These are phyloP conservation scores for Colletotrichum incanum DNA, from an alignment of 2,329 filamentous ascomycete species.

Conservation along the genomic window DNA sequence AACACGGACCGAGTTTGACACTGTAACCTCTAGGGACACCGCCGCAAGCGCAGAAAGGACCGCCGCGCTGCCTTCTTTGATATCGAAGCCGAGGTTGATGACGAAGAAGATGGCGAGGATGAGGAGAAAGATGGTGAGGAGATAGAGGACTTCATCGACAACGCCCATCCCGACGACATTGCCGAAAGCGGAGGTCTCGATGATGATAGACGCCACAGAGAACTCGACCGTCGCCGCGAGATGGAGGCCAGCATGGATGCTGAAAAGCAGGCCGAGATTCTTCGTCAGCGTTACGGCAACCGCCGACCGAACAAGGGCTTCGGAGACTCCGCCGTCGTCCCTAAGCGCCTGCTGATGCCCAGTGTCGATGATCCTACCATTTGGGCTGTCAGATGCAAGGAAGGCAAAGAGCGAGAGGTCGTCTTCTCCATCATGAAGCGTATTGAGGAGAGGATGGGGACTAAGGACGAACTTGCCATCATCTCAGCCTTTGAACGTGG, in stretches of 20 bases:
- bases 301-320: slow-evolving; percentile 76
- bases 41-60: slow-evolving; percentile 85
- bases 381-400: slow-evolving; percentile 93
- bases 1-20: not conserved
- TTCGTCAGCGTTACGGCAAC: slow-evolving; percentile 91
- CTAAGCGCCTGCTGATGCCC: slow-evolving; percentile 88
- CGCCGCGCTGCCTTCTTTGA: slow-evolving; percentile 92
- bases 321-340: slow-evolving; percentile 82
- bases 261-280: slow-evolving; percentile 90
- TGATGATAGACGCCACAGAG: slow-evolving; percentile 93
- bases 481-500: slow-evolving; percentile 94
- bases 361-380: slow-evolving; percentile 97
- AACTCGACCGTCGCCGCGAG: slow-evolving; percentile 93
- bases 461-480: slow-evolving; percentile 86
- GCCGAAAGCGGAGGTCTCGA: slow-evolving; percentile 84
- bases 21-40: slow-evolving; percentile 67
- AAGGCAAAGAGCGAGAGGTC: slow-evolving; percentile 95
- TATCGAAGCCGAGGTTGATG: slow-evolving; percentile 98
- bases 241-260: slow-evolving; percentile 90
- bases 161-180: slow-evolving; percentile 91
- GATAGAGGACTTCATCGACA: slow-evolving; percentile 87
- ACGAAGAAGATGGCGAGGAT: slow-evolving; percentile 89
- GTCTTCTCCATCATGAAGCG: slow-evolving; percentile 91
- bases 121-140: slow-evolving; percentile 92
- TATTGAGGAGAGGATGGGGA: slow-evolving; percentile 83